These are phyloP conservation scores for Aspergillus bombycis DNA, from an alignment of 2,329 filamentous ascomycete genomes.

Conservation along the genomic window DNA sequence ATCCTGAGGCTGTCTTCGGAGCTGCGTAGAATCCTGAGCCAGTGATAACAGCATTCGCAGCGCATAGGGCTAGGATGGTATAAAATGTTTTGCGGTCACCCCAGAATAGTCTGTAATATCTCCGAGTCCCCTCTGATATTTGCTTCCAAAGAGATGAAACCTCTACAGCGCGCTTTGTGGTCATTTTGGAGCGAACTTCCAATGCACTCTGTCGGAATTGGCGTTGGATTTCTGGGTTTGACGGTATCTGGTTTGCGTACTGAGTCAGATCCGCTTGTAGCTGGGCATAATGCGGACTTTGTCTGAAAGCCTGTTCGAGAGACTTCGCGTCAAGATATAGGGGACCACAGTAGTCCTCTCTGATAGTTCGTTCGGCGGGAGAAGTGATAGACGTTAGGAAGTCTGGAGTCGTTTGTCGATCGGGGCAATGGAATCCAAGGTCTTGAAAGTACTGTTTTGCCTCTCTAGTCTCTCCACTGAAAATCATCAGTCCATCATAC, in stretches of 20 bases:
- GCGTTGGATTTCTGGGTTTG: background rate
- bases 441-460: constrained; percentile 71
- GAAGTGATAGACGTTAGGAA: constrained; percentile 77
- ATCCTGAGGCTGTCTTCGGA: constrained; percentile 63
- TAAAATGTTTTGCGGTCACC: constrained; percentile 74
- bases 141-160: constrained; percentile 67
- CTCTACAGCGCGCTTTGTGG: background rate
- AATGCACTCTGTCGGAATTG: background rate
- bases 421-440: constrained; percentile 73
- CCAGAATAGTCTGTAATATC: constrained; percentile 72
- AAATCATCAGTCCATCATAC: background rate
- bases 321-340: constrained; percentile 26
- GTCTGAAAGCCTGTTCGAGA: constrained; percentile 47
- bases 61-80: constrained; percentile 65
- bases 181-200: background rate
- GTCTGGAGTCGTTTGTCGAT: constrained; percentile 72
- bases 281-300: background rate
- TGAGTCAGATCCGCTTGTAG: background rate
- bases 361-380: constrained; percentile 59
- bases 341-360: constrained; percentile 22
- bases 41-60: constrained; percentile 72
- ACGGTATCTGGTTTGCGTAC: background rate
- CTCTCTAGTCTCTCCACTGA: constrained; percentile 48
- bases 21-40: constrained; percentile 79
- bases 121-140: constrained; percentile 73